Evolutionary conservation across 257 asterid genomes (phyloP).

Genomic region (Petunia axillaris): DNA sequence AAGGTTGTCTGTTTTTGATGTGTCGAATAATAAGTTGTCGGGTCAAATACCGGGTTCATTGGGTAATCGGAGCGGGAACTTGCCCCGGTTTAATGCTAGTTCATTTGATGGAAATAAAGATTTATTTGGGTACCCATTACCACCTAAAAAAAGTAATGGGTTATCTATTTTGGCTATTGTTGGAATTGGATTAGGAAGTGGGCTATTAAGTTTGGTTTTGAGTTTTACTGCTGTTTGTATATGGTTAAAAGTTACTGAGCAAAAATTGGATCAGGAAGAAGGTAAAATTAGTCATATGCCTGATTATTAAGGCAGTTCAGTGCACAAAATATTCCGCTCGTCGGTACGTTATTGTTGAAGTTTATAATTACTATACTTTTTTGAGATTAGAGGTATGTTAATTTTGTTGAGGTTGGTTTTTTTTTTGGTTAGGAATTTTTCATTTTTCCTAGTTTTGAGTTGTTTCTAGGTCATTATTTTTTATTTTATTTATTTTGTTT

Average conservation of each 20-base stretch:
- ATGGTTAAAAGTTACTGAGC: conserved; percentile 81
- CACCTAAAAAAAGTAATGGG: conserved; percentile 69
- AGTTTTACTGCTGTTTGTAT: conserved; percentile 90
- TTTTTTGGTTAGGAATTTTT: background rate
- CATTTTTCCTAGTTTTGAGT: background rate
- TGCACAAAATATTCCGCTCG: background rate
- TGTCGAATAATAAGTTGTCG: conserved; percentile 66
- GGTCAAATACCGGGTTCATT: conserved; percentile 76
- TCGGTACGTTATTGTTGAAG: background rate
- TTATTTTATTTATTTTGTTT: background rate
- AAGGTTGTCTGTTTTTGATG: conserved; percentile 76
- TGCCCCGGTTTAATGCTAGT: conserved; percentile 76
- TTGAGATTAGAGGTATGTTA: conserved; percentile 18
- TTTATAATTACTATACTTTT: background rate
- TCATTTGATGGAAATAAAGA: conserved; percentile 81
- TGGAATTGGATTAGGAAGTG: conserved; percentile 96
- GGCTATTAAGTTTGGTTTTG: conserved; percentile 74
- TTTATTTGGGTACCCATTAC: conserved; percentile 80
- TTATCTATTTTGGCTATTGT: conserved; percentile 70
- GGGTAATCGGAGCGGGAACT: conserved; percentile 73
- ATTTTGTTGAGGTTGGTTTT: conserved; percentile 4
- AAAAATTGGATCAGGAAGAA: conserved; percentile 65
- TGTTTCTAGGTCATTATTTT: conserved; percentile 13
- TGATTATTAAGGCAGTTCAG: conserved; percentile 51
- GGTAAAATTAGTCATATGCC: conserved; percentile 85